Percentiles rank a stretch among this genome's conserved stretches.
phyloP scores from a whole-genome alignment of 2,329 filamentous ascomycete species.

The Aureobasidium sp. region DNA sequence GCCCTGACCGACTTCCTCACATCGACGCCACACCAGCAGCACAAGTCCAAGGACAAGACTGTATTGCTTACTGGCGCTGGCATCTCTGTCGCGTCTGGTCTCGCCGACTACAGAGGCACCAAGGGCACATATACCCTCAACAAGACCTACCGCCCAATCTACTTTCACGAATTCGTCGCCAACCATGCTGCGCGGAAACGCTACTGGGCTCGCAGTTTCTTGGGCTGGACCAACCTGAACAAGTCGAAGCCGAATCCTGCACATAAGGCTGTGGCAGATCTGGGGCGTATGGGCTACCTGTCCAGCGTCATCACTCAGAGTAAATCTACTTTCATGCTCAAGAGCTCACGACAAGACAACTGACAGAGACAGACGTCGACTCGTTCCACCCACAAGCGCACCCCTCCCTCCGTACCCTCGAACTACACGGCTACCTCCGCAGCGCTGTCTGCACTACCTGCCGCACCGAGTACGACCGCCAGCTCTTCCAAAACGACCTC shows the following conservation, averaged over 20 bases:
- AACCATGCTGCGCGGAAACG: slow-evolving; percentile 79
- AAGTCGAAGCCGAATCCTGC: slow-evolving; percentile 71
- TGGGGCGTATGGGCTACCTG: slow-evolving; percentile 65
- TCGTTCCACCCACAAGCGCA: slow-evolving; percentile 80
- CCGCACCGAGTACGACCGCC: slow-evolving; percentile 59
- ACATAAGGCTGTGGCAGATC: slow-evolving; percentile 66
- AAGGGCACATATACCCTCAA: slow-evolving; percentile 92
- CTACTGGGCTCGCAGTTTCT: slow-evolving; percentile 92
- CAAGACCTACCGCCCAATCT: slow-evolving; percentile 82
- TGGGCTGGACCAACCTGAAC: slow-evolving; percentile 80
- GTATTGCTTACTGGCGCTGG: slow-evolving; percentile 74
- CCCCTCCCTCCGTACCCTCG: slow-evolving; percentile 64
- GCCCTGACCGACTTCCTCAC: slow-evolving; percentile 72
- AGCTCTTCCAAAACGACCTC: slow-evolving; percentile 67
- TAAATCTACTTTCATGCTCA: slow-evolving; percentile 17
- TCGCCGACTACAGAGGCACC: slow-evolving; percentile 84
- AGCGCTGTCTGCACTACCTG: slow-evolving; percentile 76
- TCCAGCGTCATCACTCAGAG: slow-evolving; percentile 79
- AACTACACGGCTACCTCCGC: slow-evolving; percentile 86
- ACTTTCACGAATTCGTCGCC: slow-evolving; percentile 78
- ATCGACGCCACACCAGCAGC: slow-evolving; percentile 33
- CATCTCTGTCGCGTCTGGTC: slow-evolving; percentile 83
- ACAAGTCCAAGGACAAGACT: slow-evolving; percentile 49
- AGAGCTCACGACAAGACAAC: not conserved
- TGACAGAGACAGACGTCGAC: slow-evolving; percentile 58